Base-by-base conservation (phyloP, 2,329 filamentous ascomycete species). In the Colletotrichum simmondsii region DNA sequence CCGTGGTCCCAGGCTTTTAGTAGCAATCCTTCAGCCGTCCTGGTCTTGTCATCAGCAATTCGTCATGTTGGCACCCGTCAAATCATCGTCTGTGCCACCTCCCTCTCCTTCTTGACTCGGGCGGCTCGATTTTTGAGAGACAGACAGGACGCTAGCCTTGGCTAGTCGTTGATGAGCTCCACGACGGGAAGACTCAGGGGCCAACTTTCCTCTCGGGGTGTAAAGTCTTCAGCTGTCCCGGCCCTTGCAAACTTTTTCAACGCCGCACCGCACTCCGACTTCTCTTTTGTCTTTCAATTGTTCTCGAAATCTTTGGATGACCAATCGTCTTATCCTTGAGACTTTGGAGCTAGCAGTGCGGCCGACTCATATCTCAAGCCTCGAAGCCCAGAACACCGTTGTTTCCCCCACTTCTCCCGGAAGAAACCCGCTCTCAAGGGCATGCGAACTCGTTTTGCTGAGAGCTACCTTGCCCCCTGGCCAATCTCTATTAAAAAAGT, bases 11-110 rank as follows among this genome's bases (percentile, higher is more conserved):
- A 32, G n/a, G 60, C 59, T 37, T 46, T 22, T 70, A 52, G 60
- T 28, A 65, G 59, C 56, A 52, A 64, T 72, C 59, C 2, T 64
- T 37, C 59, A 65, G 66, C 54, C 57, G 54, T 37, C 49, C 66
- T 24, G 56, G 46, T 60, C 28, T 70, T 70, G 60, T 57, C 70
- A 72, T 70, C 60, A 72, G 66, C 56, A 14, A 49, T 65, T 63
- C 66, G 66, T 70, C 66, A 72, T 70, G 37, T 54, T 62, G 65
- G 30, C 66, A 65, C 57, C 35, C 32, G 57, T 61, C 54, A 70
- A 72, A 72, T 70, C 66, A 65, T 69, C 65, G 70, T 30, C 66
- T 52, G 60, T 72, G 66, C 60, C 60, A 57, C 70, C 28, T 69
- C 42, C 37, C 65, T 63, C 16, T 22, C 19, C 42, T 56, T 63